A percentile compares a stretch with the other conserved stretches of the same genome.
Conservation (phyloP, 768 basidiomycete genomes). For the Leccinellum luteum region DNA sequence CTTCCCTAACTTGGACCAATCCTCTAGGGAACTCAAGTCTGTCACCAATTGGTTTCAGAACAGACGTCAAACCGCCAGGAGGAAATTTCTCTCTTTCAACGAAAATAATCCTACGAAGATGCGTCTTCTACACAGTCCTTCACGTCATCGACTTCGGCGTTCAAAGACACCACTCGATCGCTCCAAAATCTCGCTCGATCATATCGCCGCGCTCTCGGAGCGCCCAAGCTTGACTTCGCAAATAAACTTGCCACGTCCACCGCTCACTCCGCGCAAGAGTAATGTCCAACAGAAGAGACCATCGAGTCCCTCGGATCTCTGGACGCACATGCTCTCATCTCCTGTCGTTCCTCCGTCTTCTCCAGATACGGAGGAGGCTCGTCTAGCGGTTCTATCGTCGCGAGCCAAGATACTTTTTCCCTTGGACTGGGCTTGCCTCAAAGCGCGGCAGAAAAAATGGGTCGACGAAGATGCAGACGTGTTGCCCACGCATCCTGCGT, state of each 20-base stretch:
- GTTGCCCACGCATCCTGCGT: slow-evolving; percentile 6
- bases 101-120: slow-evolving; percentile 24
- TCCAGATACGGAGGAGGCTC: slow-evolving; percentile 24
- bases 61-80: slow-evolving; percentile 55
- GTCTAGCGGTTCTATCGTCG: slow-evolving; percentile 24
- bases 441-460: slow-evolving; percentile 33
- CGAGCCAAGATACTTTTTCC: slow-evolving; percentile 48
- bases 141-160: slow-evolving; percentile 4
- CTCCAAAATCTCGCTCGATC: slow-evolving; percentile 30
- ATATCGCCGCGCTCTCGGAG: slow-evolving; percentile 29
- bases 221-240: slow-evolving; percentile 22
- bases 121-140: slow-evolving; percentile 3
- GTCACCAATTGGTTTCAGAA: slow-evolving; percentile 85
- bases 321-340: slow-evolving; percentile 32
- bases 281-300: slow-evolving; percentile 4
- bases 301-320: slow-evolving; percentile 23
- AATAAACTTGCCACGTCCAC: slow-evolving; percentile 3
- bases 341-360: slow-evolving; percentile 19
- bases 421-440: slow-evolving; percentile 74
- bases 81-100: slow-evolving; percentile 17
- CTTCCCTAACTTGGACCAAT: slow-evolving; percentile 6
- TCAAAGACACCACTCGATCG: slow-evolving; percentile 20
- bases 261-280: slow-evolving; percentile 30
- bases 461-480: slow-evolving; percentile 21
- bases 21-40: slow-evolving; percentile 58